A percentile compares a stretch with the other conserved stretches of the same genome.
phyloP scores from a whole-genome alignment of 768 basidiomycete species.

The Auriscalpium microsporum region DNA sequence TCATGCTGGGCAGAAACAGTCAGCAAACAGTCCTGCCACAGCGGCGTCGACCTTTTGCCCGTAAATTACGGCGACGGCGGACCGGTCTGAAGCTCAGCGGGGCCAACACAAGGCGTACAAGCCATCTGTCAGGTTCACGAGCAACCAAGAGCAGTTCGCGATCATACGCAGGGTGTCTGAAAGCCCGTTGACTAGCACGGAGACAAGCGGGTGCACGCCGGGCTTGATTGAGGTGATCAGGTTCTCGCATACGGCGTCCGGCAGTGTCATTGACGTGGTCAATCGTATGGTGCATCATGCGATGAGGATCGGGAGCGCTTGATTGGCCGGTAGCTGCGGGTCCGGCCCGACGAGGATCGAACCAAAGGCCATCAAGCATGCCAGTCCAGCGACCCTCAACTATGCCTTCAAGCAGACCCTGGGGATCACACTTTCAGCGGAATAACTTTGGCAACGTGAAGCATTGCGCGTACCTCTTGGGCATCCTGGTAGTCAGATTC shows the following conservation, averaged over 20 bases:
- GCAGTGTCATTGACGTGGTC: slow-evolving; percentile 91
- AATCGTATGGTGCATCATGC: slow-evolving; percentile 87
- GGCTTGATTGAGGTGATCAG: slow-evolving; percentile 84
- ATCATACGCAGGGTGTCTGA: slow-evolving; percentile 77
- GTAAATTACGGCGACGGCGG: slow-evolving; percentile 86
- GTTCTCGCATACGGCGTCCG: slow-evolving; percentile 93
- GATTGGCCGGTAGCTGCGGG: slow-evolving; percentile 79
- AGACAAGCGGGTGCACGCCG: slow-evolving; percentile 75
- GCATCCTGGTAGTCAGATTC: too few species aligned
- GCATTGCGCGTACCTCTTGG: too few species aligned
- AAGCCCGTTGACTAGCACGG: slow-evolving; percentile 75
- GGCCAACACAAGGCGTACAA: slow-evolving; percentile 60
- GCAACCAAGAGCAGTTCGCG: slow-evolving; percentile 90
- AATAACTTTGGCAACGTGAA: too few species aligned
- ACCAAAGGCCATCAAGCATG: slow-evolving; percentile 94
- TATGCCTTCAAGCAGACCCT: slow-evolving; percentile 90
- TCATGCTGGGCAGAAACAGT: slow-evolving; percentile 35
- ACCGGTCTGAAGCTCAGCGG: slow-evolving; percentile 43
- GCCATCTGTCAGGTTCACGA: slow-evolving; percentile 94
- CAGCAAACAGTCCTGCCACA: slow-evolving; percentile 21
- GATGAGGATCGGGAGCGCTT: slow-evolving; percentile 89
- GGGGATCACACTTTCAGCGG: neutral
- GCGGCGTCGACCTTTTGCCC: slow-evolving; percentile 72
- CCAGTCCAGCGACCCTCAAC: slow-evolving; percentile 76
- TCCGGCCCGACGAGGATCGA: slow-evolving; percentile 97